Conservation (phyloP, 805 yeast species). For the Jamesozyma lodderae region DNA sequence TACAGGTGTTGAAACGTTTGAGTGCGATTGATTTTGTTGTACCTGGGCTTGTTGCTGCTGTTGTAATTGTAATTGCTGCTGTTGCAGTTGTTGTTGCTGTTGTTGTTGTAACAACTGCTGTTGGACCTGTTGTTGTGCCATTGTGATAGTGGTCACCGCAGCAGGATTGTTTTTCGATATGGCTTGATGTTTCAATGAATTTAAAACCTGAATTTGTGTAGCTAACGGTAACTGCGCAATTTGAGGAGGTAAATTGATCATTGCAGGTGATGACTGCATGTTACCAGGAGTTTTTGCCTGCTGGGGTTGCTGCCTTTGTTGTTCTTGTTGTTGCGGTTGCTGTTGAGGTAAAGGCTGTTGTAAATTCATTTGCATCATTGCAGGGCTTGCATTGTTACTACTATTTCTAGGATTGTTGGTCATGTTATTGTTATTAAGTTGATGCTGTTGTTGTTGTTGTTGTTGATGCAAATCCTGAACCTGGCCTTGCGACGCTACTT, state of each 20-base stretch:
- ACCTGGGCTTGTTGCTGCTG: not conserved
- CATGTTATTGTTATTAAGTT: slow-evolving; percentile 7
- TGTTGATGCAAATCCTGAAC: no score
- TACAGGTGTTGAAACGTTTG: not conserved
- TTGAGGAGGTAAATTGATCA: slow-evolving; percentile 27
- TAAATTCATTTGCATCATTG: not conserved
- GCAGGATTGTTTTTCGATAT: slow-evolving; percentile 27
- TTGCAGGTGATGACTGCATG: not conserved
- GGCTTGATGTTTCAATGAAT: slow-evolving; percentile 27
- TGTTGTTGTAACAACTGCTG: slow-evolving; percentile 20
- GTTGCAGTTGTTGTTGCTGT: slow-evolving; percentile 8
- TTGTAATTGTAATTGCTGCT: slow-evolving; percentile 6
- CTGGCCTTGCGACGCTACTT: not conserved
- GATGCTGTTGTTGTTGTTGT: slow-evolving; percentile 1
- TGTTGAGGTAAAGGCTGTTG: slow-evolving; percentile 6
- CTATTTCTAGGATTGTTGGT: no score
- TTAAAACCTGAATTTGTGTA: slow-evolving; percentile 26
- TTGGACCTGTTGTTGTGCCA: slow-evolving; percentile 27
- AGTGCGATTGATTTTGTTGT: slow-evolving; percentile 1
- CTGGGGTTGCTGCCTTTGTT: not conserved
- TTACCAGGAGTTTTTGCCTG: not conserved
- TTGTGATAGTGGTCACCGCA: slow-evolving; percentile 21
- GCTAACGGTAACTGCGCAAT: slow-evolving; percentile 29
- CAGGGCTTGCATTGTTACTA: not conserved
- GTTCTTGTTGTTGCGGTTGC: slow-evolving; percentile 3